These are phyloP conservation scores for Rhizophagus clarus DNA, from an alignment of 192 early-diverging fungal species.

Conservation along the genomic window DNA sequence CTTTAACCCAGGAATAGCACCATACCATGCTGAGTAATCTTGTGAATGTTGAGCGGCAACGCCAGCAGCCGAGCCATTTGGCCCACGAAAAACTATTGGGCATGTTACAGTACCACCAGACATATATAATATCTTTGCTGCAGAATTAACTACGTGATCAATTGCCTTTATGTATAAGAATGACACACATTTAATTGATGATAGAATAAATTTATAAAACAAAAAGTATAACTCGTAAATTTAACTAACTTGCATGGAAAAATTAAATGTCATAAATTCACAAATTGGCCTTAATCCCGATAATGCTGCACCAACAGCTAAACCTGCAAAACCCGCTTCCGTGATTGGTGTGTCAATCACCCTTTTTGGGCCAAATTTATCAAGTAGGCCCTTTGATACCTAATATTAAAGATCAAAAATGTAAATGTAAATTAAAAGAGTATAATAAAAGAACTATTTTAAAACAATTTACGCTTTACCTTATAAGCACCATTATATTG, in stretches of 20 bases:
- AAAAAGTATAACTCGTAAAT: neutral
- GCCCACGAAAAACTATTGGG: slow-evolving; percentile 98
- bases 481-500: slow-evolving; percentile 99
- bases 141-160: slow-evolving; percentile 99
- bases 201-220: neutral
- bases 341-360: slow-evolving; percentile 99
- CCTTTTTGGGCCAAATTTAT: slow-evolving; percentile 96
- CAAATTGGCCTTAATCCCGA: slow-evolving; percentile 94
- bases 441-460: neutral
- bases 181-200: neutral
- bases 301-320: slow-evolving; percentile 94
- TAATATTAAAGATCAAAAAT: slow-evolving; percentile 36
- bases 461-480: slow-evolving; percentile 54
- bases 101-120: slow-evolving; percentile 83
- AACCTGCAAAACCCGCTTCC: slow-evolving; percentile 96
- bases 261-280: slow-evolving; percentile 99
- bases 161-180: slow-evolving; percentile 70
- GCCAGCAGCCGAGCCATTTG: slow-evolving; percentile 96
- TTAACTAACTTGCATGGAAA: slow-evolving; percentile 91
- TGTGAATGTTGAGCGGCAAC: slow-evolving; percentile 99
- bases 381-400: slow-evolving; percentile 95
- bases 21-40: slow-evolving; percentile 98
- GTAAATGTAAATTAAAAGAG: neutral
- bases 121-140: slow-evolving; percentile 98
- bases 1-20: slow-evolving; percentile 94